These are phyloP conservation scores for Mycena sp. DNA, from an alignment of 1,284 basidiomycete species.

Conservation along the genomic window DNA sequence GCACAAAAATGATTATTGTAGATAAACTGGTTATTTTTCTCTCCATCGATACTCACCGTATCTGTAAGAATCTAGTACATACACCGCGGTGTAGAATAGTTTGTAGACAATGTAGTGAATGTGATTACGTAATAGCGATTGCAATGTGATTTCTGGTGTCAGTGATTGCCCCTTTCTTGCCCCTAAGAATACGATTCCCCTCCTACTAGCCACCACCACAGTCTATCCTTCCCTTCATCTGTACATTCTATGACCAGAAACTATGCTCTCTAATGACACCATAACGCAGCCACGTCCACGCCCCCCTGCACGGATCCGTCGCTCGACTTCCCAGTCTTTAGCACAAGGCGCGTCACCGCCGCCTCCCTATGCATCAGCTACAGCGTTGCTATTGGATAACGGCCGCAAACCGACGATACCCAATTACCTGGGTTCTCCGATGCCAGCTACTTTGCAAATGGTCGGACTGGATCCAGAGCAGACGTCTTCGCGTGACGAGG, in stretches of 20 bases:
- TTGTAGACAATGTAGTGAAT: too few relatives aligned
- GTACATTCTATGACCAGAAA: slow-evolving; percentile 7
- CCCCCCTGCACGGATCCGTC: slow-evolving; percentile 67
- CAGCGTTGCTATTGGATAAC: slow-evolving; percentile 17
- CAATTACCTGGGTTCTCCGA: slow-evolving; percentile 31
- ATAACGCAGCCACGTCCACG: slow-evolving; percentile 57
- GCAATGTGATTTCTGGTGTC: too few relatives aligned
- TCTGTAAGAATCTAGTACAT: slow-evolving; percentile 33
- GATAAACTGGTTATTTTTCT: slow-evolving; percentile 16
- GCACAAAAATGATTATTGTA: slow-evolving; percentile 34
- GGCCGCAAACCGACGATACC: slow-evolving; percentile 16
- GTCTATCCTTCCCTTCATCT: neutral
- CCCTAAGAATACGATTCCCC: too few relatives aligned
- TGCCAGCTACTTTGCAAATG: slow-evolving; percentile 31
- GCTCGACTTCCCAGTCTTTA: slow-evolving; percentile 46
- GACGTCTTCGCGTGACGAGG: neutral
- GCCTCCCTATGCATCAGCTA: slow-evolving; percentile 59
- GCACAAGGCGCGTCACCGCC: slow-evolving; percentile 53
- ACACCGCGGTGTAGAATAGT: too few relatives aligned
- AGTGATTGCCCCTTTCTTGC: neutral
- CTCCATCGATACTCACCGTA: slow-evolving; percentile 1
- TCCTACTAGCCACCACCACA: too few relatives aligned
- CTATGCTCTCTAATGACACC: slow-evolving; percentile 57
- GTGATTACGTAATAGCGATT: too few relatives aligned
- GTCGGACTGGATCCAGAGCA: slow-evolving; percentile 14